Percentiles rank a stretch among this genome's conserved stretches.
Conservation (phyloP, 306 rosid species). For the Carpinus viminea region DNA sequence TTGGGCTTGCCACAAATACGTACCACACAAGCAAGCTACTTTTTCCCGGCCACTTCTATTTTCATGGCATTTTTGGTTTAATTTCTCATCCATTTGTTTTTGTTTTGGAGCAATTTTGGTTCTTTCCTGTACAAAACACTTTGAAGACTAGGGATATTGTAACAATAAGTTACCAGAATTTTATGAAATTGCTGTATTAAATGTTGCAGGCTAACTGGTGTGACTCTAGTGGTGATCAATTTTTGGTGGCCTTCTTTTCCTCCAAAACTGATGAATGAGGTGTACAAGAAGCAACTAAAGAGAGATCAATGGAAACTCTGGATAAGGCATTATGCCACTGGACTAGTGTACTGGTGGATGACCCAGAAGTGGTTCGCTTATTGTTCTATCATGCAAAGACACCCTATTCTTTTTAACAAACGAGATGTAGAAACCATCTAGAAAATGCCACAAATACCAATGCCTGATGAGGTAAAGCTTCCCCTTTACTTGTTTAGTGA, state of each 20-base stretch:
- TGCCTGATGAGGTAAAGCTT: too few species aligned
- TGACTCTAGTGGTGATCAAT: too few species aligned
- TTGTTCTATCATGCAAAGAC: constrained; percentile 31
- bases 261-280: too few species aligned
- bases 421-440: constrained; percentile 28
- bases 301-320: too few species aligned
- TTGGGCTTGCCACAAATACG: constrained; percentile 37
- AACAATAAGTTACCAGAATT: too few species aligned
- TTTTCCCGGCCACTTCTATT: background rate
- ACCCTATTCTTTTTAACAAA: constrained; percentile 33
- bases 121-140: too few species aligned
- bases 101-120: background rate
- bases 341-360: constrained; percentile 37
- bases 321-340: constrained; percentile 37
- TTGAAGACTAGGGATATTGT: too few species aligned
- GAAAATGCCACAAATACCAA: constrained; percentile 21
- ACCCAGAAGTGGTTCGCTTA: constrained; percentile 40
- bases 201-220: too few species aligned
- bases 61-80: background rate
- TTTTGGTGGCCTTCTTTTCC: too few species aligned
- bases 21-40: constrained; percentile 33
- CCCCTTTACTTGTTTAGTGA: too few species aligned
- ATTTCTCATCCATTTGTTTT: background rate
- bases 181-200: too few species aligned
- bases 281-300: too few species aligned